These are phyloP conservation scores for Yueomyces sinensis DNA, from an alignment of 805 yeast species.

Conservation along the genomic window DNA sequence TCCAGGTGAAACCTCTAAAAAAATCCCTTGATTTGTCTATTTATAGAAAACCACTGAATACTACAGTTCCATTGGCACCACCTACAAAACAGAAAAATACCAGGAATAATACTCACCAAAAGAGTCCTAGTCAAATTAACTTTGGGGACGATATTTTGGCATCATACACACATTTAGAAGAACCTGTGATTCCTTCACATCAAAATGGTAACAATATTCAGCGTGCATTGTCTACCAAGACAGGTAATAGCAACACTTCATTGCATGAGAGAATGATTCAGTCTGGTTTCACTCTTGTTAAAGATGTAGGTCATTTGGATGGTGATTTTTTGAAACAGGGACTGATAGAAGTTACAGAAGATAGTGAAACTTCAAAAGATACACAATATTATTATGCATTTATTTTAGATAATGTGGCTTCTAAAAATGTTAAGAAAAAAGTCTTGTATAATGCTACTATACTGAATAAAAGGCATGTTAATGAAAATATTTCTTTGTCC, in stretches of 20 bases:
- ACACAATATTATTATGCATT: conserved; percentile 49
- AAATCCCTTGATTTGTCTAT: conserved; percentile 36
- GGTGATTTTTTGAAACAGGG: conserved; percentile 57
- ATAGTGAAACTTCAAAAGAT: conserved; percentile 9
- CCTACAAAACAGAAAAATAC: too few species aligned
- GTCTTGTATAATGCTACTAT: conserved; percentile 40
- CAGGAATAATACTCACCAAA: too few species aligned
- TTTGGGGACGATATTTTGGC: conserved; percentile 10
- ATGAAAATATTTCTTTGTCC: not conserved
- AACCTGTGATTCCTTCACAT: not conserved
- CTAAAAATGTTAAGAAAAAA: conserved; percentile 73
- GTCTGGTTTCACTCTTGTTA: conserved; percentile 37
- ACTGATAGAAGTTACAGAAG: conserved; percentile 39
- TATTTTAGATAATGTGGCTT: conserved; percentile 83
- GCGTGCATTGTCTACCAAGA: conserved; percentile 21
- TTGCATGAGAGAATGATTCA: conserved; percentile 46
- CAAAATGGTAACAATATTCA: conserved; percentile 25
- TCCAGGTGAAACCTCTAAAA: conserved; percentile 73
- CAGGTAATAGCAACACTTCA: conserved; percentile 13
- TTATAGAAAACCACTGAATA: conserved; percentile 17
- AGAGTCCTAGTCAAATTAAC: conserved; percentile 1
- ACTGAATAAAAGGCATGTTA: not conserved
- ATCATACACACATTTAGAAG: conserved; percentile 6
- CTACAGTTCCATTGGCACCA: conserved; percentile 2
- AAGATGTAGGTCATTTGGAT: conserved; percentile 42